A percentile compares a stretch with the other conserved stretches of the same genome.
phyloP scores from a whole-genome alignment of 2,329 filamentous ascomycete genomes.

The Leptographium flavum region DNA sequence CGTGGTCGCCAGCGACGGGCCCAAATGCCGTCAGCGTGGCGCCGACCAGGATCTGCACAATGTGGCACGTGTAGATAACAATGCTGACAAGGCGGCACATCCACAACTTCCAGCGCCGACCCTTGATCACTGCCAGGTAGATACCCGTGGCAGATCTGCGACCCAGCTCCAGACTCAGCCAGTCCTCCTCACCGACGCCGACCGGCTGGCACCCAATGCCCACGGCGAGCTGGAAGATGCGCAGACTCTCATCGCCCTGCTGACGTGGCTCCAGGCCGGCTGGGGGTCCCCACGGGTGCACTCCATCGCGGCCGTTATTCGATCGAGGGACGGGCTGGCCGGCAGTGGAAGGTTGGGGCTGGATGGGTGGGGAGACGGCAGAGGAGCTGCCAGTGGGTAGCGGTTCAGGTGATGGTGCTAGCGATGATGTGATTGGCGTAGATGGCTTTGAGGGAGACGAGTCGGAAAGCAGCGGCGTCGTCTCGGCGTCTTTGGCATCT shows the following conservation, averaged over 20 bases:
- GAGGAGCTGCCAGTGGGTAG: too few species aligned
- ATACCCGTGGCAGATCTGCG: conserved; percentile 23
- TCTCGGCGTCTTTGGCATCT: too few species aligned
- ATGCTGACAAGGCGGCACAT: conserved; percentile 21
- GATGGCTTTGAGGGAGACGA: too few species aligned
- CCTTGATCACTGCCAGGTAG: conserved; percentile 23
- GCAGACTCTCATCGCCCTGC: conserved; percentile 23
- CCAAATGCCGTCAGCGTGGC: conserved; percentile 32
- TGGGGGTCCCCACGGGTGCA: conserved; percentile 22
- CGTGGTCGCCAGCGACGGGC: conserved; percentile 29
- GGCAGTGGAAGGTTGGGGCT: too few species aligned
- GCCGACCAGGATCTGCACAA: conserved; percentile 31
- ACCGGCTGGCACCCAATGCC: conserved; percentile 23
- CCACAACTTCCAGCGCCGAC: conserved; percentile 17
- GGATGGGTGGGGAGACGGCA: not conserved
- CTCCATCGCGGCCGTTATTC: too few species aligned
- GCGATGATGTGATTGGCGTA: too few species aligned
- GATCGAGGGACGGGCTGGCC: too few species aligned
- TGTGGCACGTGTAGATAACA: conserved; percentile 27
- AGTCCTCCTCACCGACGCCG: conserved; percentile 9
- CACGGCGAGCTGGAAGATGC: conserved; percentile 27
- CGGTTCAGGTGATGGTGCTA: too few species aligned
- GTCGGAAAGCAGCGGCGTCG: too few species aligned
- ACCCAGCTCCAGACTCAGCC: conserved; percentile 19
- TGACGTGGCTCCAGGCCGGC: conserved; percentile 21